A percentile compares a stretch with the other conserved stretches of the same genome.
These are phyloP conservation scores for Erodium chrysanthum DNA, from an alignment of 441 rosid genomes.

Conservation along the genomic window DNA sequence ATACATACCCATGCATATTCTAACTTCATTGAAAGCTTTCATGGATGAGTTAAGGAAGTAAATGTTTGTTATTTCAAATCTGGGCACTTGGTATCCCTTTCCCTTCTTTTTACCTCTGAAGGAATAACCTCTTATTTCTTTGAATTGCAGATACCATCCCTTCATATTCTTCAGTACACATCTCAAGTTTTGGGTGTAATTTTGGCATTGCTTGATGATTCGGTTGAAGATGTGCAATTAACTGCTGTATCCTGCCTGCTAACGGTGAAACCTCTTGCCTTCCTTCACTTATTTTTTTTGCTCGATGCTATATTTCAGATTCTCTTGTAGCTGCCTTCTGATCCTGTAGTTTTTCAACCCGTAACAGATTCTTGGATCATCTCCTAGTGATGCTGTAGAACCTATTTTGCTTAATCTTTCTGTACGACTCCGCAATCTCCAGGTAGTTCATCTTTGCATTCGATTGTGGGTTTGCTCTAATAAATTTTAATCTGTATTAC, in stretches of 20 bases:
- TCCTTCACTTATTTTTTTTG: conserved; percentile 8
- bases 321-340: conserved; percentile 13
- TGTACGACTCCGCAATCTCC: conserved; percentile 83
- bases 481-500: background rate
- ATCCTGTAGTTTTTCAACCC: conserved; percentile 4
- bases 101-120: background rate
- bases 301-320: conserved; percentile 4
- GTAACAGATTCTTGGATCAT: conserved; percentile 64
- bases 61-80: background rate
- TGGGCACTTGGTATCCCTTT: background rate
- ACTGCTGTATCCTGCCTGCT: conserved; percentile 90
- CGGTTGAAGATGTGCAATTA: conserved; percentile 81
- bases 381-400: conserved; percentile 77
- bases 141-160: conserved; percentile 66
- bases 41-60: background rate
- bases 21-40: background rate
- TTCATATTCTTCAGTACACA: conserved; percentile 66
- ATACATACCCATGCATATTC: background rate
- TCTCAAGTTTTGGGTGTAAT: conserved; percentile 82
- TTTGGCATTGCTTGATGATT: conserved; percentile 84
- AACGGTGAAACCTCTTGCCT: conserved; percentile 37
- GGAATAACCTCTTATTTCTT: conserved; percentile 6
- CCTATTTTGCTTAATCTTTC: conserved; percentile 80
- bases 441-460: conserved; percentile 32
- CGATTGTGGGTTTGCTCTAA: conserved; percentile 1